Evolutionary conservation across 2,329 filamentous ascomycete genomes (phyloP), one percentile per base, ranked within the genome.

Genomic region (Dichotomopilus funicola): DNA sequence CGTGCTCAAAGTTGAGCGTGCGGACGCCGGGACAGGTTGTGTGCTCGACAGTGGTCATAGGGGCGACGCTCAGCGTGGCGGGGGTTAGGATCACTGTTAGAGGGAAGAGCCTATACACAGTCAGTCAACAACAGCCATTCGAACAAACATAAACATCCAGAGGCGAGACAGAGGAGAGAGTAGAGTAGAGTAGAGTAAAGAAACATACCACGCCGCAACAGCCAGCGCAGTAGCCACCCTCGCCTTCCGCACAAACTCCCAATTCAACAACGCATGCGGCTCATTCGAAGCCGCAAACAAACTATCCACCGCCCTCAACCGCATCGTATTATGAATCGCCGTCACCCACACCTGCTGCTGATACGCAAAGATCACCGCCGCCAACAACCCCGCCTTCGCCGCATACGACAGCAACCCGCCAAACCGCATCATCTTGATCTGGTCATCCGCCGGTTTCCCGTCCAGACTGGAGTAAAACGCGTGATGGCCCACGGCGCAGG

Each of bases 41-140:
- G 2, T 54, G 44, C 4, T 56, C 48, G 45, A 47, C 34, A 27
- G 61, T 58, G 1, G 59, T 58, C 10, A 51, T 46, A 4, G 60
- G 64, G 35, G 62, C 64, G 5, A 68, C 64, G 2, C 66, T 62
- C 35, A 68, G 56, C 1, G 66, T 64, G 7, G 65, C 65, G 1
- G 64, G 61, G 0, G 64, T 67, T 19, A 68, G 49, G 44, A 68
- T 67, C 44, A 67, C 65, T 3, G 65, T 62, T 9, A 68, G 55
- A 1, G 66, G 66, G 5, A 64, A 65, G 12, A 65, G 44, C 63
- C 62, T 64, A 35, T 13, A 13, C 7, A 2, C 19, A 27, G 19
- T 27, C 19, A 12, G 19, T 37, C 40, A 53, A 51, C 19, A 58
- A 51, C 35, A 8, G 12, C 11, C 33, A 11, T 11, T 3, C 10